Evolutionary conservation across 805 yeast species (phyloP), one percentile per base, ranked within the genome.

Genomic region (Candida insectorum): DNA sequence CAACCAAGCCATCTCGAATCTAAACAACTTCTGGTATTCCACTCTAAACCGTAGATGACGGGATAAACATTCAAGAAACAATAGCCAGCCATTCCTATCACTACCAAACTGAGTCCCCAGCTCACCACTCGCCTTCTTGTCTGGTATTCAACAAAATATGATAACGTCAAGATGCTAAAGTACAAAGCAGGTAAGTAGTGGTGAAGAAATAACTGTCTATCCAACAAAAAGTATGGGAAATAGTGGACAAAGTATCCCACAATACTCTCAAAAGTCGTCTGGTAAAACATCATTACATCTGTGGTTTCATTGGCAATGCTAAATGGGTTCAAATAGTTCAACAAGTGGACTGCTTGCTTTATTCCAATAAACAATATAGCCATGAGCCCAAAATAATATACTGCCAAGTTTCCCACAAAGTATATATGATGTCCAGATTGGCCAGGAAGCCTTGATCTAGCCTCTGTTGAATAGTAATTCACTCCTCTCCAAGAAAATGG

Each of bases 351-450:
- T 1, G 31, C 34, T 16, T 49, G 48, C 28, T 45, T 48, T 8
- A 46, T 17, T 4, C 43, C 27, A 6, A 55, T 42, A 13, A 69
- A 47, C 7, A 58, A 33, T 6, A 75, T 40, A 13, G 60, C 43
- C 3, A 62, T 33, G 10, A 65, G 47, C 3, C 73, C 68, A 3
- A 69, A 38, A 56, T 73, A 73, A 60, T 81, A 81, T 9, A 75
- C 65, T 9, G 73, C 66, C 14, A 73, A 58, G 55, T 85, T 86
- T 5, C 94, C 94, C 11, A 81, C 46, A 17, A 74, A 66, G 51
- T 81, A 82, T 21, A 85, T 61, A 34, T 59, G 61, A 15, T 29
- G 30, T 4, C 39, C 39, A 6, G 37, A 33, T n/a, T 45, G 53
- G 30, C 45, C 53, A 16, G 42, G 47, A 20, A 45, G 31, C 19